Evolutionary conservation across 345 rosid species (phyloP), one percentile per base, ranked within the genome.

Genomic region (Litchi chinensis): DNA sequence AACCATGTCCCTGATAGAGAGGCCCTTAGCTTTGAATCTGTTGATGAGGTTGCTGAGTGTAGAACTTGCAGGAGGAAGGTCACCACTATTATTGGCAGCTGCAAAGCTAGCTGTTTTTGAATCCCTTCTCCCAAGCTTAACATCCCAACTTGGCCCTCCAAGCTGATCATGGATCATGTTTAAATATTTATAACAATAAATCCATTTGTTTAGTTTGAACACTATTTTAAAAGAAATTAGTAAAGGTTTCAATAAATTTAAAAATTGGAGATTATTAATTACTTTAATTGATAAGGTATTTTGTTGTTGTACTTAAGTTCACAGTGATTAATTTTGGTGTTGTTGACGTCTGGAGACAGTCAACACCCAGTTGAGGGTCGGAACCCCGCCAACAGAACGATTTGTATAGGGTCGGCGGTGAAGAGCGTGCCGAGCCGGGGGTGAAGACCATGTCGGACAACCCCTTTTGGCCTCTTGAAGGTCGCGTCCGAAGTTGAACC

Each of bases 111-210:
- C 90, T 7, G 89, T 87, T 28, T 37, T 91, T 2, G 98, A 84
- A 82, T 94, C 98, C 72, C 97, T 75, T 82, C 98, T 94, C 75
- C 97, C 98, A 10, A 94, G 87, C 74, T 91, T 92, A 39, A 92
- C 95, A 15, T 83, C n/a, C 97, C 98, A 94, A 3, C 28, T 6
- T 0, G 95, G 93, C 0, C 97, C 95, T 69, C 95, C 95, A 4
- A 92, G 86, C 95, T 94, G 77, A 65, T 6, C 18, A 21, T 18
- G 65, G 21, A 43, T 32, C 16, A 54, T 22, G 37, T 6, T 15
- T 52, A 28, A 15, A 48, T 5, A 46, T 71, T 10, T 56, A 32
- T 73, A 2, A 16, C 18, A 48, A 15, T 28, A 16, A 44, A 43
- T 41, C 48, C n/a, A 56, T 60, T 64, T 54, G 10, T n/a, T 10